Percentiles rank a stretch among this genome's conserved stretches.
phyloP scores from a whole-genome alignment of 78 protist genomes.

The Dictyostelium firmibasis region DNA sequence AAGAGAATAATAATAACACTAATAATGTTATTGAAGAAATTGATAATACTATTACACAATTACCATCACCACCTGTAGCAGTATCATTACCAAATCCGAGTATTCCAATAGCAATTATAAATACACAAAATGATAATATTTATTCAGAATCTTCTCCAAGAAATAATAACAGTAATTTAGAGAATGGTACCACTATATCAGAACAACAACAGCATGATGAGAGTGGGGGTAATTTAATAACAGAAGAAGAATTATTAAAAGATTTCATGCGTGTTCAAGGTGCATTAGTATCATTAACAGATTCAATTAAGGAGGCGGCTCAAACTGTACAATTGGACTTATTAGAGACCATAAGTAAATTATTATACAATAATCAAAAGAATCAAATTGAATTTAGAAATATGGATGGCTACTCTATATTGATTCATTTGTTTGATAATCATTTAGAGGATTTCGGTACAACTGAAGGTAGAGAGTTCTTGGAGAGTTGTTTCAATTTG shows the following conservation, averaged over 20 bases:
- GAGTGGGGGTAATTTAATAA: background rate
- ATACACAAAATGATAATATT: background rate
- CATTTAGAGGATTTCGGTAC: constrained; percentile 11
- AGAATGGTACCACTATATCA: background rate
- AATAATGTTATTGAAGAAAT: background rate
- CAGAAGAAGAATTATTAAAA: constrained; percentile 59
- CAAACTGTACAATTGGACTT: constrained; percentile 68
- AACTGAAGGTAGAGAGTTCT: constrained; percentile 60
- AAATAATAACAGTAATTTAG: background rate
- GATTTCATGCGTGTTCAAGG: constrained; percentile 77
- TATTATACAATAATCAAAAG: constrained; percentile 61
- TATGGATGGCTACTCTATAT: constrained; percentile 55
- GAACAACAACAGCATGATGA: background rate
- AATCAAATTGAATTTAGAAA: constrained; percentile 52
- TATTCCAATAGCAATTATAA: background rate
- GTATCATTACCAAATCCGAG: background rate
- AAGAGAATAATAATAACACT: background rate
- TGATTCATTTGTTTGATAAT: constrained; percentile 59
- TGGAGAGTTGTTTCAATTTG: constrained; percentile 33
- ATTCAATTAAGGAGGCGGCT: constrained; percentile 37
- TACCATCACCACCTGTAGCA: background rate
- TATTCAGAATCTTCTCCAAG: background rate
- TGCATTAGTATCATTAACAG: constrained; percentile 28
- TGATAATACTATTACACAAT: background rate
- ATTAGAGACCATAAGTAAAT: constrained; percentile 62